Evolutionary conservation across 2,329 filamentous ascomycete species (phyloP).

Genomic region (Gliomastix tumulicola): DNA sequence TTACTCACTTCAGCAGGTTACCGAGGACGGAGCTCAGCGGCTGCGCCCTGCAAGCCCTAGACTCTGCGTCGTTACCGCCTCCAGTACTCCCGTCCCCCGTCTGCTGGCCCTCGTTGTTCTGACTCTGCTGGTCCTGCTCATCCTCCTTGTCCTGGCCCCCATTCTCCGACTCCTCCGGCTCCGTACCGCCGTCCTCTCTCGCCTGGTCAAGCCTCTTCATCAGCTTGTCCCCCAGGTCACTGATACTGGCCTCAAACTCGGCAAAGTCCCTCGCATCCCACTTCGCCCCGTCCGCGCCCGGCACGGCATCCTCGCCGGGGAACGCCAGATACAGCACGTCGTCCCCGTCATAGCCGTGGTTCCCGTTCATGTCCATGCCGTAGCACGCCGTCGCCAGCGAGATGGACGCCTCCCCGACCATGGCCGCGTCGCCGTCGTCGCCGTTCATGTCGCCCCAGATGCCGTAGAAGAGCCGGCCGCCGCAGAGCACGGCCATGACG

Average conservation of each 20-base stretch:
- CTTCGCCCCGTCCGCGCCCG: slow-evolving; percentile 41
- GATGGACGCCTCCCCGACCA: slow-evolving; percentile 36
- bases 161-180: no score
- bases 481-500: slow-evolving; percentile 49
- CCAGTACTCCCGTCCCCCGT: no score
- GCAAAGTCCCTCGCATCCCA: slow-evolving; percentile 43
- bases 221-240: slow-evolving; percentile 41
- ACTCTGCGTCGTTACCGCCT: no score
- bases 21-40: no score
- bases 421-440: slow-evolving; percentile 25
- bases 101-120: no score
- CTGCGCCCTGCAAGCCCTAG: no score
- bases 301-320: slow-evolving; percentile 46
- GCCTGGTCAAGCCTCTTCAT: no score
- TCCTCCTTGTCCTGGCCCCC: no score
- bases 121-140: no score
- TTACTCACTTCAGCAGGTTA: no score
- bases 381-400: slow-evolving; percentile 32
- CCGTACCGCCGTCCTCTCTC: no score
- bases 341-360: slow-evolving; percentile 46
- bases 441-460: slow-evolving; percentile 52
- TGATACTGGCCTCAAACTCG: slow-evolving; percentile 47
- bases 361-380: slow-evolving; percentile 42
- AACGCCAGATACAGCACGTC: slow-evolving; percentile 60
- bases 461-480: slow-evolving; percentile 44